A percentile compares a stretch with the other conserved stretches of the same genome.
phyloP scores from a whole-genome alignment of 352 stramenopile species.

The Phytophthora ohioensis region DNA sequence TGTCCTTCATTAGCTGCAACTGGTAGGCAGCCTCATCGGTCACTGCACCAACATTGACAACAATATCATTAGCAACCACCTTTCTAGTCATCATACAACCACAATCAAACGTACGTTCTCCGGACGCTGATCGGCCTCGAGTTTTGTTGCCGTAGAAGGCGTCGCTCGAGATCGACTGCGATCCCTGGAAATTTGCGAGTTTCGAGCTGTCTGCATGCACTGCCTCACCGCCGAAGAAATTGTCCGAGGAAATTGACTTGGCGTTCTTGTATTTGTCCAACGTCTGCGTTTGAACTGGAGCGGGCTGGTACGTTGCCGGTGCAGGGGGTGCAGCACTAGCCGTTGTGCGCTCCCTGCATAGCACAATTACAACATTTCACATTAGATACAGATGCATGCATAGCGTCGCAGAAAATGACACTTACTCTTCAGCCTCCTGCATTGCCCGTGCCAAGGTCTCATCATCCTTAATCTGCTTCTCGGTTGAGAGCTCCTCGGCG shows the following conservation, averaged over 20 bases:
- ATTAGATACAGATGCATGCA: neutral
- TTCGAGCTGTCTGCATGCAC: conserved; percentile 65
- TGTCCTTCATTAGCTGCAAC: conserved; percentile 88
- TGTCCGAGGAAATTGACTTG: conserved; percentile 92
- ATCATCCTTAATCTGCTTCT: conserved; percentile 90
- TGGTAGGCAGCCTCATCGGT: conserved; percentile 87
- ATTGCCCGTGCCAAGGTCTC: conserved; percentile 84
- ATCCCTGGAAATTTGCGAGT: conserved; percentile 79
- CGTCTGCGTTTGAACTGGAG: conserved; percentile 51
- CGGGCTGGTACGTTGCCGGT: conserved; percentile 35
- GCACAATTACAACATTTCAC: conserved; percentile 3
- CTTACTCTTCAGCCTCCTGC: conserved; percentile 84
- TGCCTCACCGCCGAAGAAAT: conserved; percentile 87
- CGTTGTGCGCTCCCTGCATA: conserved; percentile 38
- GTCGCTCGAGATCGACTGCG: conserved; percentile 89
- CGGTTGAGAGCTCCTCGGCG: conserved; percentile 39
- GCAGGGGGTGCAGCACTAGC: conserved; percentile 11
- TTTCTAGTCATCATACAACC: neutral
- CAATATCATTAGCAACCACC: conserved; percentile 1
- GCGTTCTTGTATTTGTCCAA: conserved; percentile 94
- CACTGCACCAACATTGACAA: conserved; percentile 39
- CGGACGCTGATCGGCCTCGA: conserved; percentile 65
- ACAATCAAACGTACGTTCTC: conserved; percentile 60
- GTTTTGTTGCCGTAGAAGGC: conserved; percentile 81
- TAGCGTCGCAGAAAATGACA: neutral